Conservation (phyloP, 306 rosid species). For the Corylus avellana region DNA sequence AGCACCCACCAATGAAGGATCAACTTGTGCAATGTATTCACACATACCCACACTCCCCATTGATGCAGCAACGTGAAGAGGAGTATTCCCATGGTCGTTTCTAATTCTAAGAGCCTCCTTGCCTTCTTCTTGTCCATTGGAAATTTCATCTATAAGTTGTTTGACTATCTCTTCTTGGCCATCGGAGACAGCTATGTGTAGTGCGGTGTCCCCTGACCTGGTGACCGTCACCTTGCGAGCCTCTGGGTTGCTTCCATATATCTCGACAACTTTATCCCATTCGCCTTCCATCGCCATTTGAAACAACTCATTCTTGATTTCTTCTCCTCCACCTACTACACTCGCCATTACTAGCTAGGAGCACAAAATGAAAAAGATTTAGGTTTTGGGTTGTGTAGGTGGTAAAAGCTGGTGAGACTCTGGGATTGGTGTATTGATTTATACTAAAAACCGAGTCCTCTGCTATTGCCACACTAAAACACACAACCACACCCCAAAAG, state of each 20-base stretch:
- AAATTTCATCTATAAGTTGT: background rate
- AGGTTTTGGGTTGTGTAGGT: too few species aligned
- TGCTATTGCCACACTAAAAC: background rate
- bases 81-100: conserved; percentile 36
- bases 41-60: conserved; percentile 40
- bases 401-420: background rate
- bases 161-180: conserved; percentile 25
- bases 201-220: conserved; percentile 44
- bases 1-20: background rate
- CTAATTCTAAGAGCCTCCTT: background rate
- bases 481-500: background rate
- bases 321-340: background rate
- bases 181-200: conserved; percentile 54
- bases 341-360: background rate
- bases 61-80: conserved; percentile 49
- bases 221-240: conserved; percentile 38
- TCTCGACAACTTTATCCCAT: conserved; percentile 32
- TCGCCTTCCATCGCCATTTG: conserved; percentile 30
- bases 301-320: conserved; percentile 5
- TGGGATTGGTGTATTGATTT: background rate
- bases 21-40: conserved; percentile 3
- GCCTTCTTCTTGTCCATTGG: background rate
- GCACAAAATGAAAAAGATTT: too few species aligned
- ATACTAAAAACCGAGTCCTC: background rate
- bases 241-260: background rate